Base-by-base conservation (phyloP, 140 eudicot species). In the Oenanthe javanica region DNA sequence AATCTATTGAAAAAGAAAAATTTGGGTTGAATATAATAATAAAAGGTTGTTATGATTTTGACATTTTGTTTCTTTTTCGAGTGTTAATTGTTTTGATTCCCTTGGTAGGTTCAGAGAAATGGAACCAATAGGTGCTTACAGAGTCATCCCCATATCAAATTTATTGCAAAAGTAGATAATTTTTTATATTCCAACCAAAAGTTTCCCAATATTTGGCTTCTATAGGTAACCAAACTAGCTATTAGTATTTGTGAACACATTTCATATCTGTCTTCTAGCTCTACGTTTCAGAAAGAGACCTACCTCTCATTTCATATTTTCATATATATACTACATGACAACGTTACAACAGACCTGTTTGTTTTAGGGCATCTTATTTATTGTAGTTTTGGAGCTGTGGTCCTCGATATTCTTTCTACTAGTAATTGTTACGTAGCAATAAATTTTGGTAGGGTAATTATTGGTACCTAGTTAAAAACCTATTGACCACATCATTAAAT, bases 61-160 rank as follows among this genome's bases (percentile, higher is more conserved):
- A 83, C 80, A 79, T 72, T 75, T 48, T 40, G 45, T 83, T 72
- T 78, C 80, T 71, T 42, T 82, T 83, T 45, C 69, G n/a, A 72
- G 61, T 75, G 61, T 61, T 79, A n/a, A n/a, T n/a, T 73, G 81
- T 63, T 82, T 78, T 78, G 81, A 81, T 81, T 72, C 82, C 82
- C 79, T 79, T 79, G 83, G 86, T 51, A 36, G 81, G 75, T 78
- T 31, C 61, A 15, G 18, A 40, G 46, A 61, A 27, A 67, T 66
- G 88, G 84, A 83, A 69, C 84, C 84, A 70, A 74, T 82, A 55
- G 85, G 50, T 81, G 82, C 76, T 45, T 79, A 79, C 82, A 50
- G 82, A 59, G 51, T 85, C 83, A 74, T 79, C 66, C 52, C 72
- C 78, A 38, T 79, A 67, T 79, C 86, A 64, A 79, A 73, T 9